phyloP scores from a whole-genome alignment of 257 asterid species.

The Fraxinus pennsylvanica region DNA sequence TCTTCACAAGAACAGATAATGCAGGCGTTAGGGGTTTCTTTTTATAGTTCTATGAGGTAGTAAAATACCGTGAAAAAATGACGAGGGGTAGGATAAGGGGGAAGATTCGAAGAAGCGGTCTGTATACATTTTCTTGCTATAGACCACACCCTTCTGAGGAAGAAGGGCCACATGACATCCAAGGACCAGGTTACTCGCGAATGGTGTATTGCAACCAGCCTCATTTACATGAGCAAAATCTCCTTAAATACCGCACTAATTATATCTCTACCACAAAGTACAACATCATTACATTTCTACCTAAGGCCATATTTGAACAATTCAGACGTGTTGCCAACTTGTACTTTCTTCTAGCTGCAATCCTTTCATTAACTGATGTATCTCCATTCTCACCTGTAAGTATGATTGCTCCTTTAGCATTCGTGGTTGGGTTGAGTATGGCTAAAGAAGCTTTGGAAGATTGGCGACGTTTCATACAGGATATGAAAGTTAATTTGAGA shows the following conservation, averaged over 20 bases:
- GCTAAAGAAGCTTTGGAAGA: conserved; percentile 96
- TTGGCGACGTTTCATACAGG: conserved; percentile 87
- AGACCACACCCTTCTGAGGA: conserved; percentile 51
- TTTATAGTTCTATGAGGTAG: conserved; percentile 27
- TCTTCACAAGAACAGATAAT: conserved; percentile 42
- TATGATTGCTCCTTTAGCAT: conserved; percentile 87
- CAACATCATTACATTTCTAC: conserved; percentile 77
- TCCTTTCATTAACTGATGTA: conserved; percentile 75
- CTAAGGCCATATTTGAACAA: conserved; percentile 91
- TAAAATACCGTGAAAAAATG: conserved; percentile 39
- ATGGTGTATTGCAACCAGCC: conserved; percentile 83
- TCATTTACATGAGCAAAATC: conserved; percentile 59
- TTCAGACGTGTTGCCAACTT: conserved; percentile 93
- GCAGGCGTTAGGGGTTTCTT: conserved; percentile 36
- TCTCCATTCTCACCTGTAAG: conserved; percentile 81
- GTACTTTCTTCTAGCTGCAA: conserved; percentile 89
- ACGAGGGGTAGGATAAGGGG: conserved; percentile 73
- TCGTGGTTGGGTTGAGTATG: conserved; percentile 97
- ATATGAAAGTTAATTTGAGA: conserved; percentile 86
- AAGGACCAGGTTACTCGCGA: conserved; percentile 85
- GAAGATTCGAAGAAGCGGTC: conserved; percentile 69
- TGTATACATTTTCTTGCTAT: conserved; percentile 78
- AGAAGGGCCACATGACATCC: conserved; percentile 46
- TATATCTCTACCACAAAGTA: conserved; percentile 89
- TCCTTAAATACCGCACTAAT: conserved; percentile 64